A percentile compares a stretch with the other conserved stretches of the same genome.
Evolutionary conservation across 331 rosid species (phyloP).

Genomic region (Cydonia oblonga): DNA sequence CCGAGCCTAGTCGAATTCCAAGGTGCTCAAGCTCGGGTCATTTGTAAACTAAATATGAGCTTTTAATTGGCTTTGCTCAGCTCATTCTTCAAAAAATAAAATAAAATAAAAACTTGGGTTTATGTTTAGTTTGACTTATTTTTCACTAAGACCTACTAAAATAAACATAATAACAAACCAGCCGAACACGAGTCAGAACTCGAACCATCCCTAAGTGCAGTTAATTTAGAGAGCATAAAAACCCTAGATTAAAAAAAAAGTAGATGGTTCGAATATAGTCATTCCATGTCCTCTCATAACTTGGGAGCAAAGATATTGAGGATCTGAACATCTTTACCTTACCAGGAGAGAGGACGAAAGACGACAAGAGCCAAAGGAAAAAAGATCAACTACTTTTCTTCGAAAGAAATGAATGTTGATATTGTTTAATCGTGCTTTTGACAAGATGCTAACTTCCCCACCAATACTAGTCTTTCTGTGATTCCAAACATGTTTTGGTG

Average conservation of each 20-base stretch:
- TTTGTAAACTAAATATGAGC: too few relatives aligned
- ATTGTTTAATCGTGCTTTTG: constrained; percentile 9
- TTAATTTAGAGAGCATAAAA: background rate
- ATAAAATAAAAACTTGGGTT: too few relatives aligned
- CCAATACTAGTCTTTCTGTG: constrained; percentile 11
- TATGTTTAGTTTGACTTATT: too few relatives aligned
- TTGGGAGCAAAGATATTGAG: too few relatives aligned
- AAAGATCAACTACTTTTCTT: background rate
- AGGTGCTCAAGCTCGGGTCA: background rate
- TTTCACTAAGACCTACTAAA: too few relatives aligned
- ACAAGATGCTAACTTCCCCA: constrained; percentile 17
- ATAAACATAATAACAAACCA: too few relatives aligned
- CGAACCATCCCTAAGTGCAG: too few relatives aligned
- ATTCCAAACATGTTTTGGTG: constrained; percentile 12
- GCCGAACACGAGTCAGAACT: too few relatives aligned
- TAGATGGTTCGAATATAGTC: background rate
- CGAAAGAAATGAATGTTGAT: background rate
- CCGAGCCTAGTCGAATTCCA: background rate
- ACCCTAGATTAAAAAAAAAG: background rate
- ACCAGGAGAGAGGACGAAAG: background rate
- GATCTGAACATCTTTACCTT: too few relatives aligned
- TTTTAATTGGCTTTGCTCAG: too few relatives aligned
- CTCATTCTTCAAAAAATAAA: too few relatives aligned
- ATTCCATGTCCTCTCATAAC: too few relatives aligned
- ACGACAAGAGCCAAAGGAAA: constrained; percentile 12